Evolutionary conservation across 768 basidiomycete genomes (phyloP).

Genomic region (Boletus eberwhitei): DNA sequence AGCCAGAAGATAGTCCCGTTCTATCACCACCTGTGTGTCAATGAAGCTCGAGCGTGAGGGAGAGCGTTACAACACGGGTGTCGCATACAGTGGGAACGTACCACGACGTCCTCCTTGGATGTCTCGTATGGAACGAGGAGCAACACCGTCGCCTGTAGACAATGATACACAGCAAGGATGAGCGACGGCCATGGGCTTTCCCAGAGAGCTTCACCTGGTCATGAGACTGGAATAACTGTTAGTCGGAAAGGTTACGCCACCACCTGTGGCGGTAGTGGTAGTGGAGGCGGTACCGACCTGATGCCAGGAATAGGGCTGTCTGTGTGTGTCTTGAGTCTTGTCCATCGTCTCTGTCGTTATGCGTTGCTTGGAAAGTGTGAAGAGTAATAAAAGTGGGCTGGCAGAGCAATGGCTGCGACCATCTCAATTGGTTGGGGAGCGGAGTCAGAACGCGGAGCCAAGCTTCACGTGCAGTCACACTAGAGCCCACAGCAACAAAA

Average conservation of each 20-base stretch:
- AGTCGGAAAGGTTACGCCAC: conserved; percentile 18
- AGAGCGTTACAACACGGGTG: neutral
- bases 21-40: conserved; percentile 59
- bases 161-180: conserved; percentile 18
- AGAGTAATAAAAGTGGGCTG: conserved; percentile 8
- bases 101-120: conserved; percentile 67
- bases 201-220: conserved; percentile 57
- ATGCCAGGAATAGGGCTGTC: conserved; percentile 75
- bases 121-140: conserved; percentile 71
- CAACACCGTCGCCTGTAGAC: conserved; percentile 66
- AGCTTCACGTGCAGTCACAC: conserved; percentile 26
- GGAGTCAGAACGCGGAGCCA: conserved; percentile 32
- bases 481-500: conserved; percentile 1
- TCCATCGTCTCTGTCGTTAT: conserved; percentile 19
- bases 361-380: conserved; percentile 12
- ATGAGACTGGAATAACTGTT: conserved; percentile 57
- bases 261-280: conserved; percentile 3
- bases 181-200: conserved; percentile 9
- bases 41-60: neutral
- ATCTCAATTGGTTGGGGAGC: conserved; percentile 28
- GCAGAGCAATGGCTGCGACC: conserved; percentile 10
- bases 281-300: conserved; percentile 50
- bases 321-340: conserved; percentile 28
- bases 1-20: conserved; percentile 67
- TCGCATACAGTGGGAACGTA: conserved; percentile 32